phyloP scores from a whole-genome alignment of 2,329 filamentous ascomycete genomes.

The Aureobasidium musti region DNA sequence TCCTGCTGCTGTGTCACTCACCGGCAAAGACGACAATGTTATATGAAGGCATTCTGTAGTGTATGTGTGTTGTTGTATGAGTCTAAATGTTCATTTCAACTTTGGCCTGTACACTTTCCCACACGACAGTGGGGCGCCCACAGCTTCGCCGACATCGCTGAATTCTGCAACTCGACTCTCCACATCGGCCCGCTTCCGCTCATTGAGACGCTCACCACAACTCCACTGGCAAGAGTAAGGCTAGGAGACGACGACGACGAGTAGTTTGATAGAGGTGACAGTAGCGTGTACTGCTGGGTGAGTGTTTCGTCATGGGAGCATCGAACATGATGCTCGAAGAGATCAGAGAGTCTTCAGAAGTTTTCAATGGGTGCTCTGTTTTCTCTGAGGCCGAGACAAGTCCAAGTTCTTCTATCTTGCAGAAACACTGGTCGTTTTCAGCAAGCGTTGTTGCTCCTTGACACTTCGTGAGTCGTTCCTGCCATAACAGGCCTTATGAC shows the following conservation, averaged over 20 bases:
- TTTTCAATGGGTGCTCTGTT: too few species aligned
- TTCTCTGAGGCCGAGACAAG: too few species aligned
- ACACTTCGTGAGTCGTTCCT: too few species aligned
- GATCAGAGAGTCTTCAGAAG: too few species aligned
- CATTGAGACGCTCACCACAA: too few species aligned
- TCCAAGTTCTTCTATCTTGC: too few species aligned
- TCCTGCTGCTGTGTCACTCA: slow-evolving; percentile 27
- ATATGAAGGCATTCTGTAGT: slow-evolving; percentile 64
- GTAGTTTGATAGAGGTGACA: too few species aligned
- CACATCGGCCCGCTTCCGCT: slow-evolving; percentile 18
- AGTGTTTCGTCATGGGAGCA: slow-evolving; percentile 57
- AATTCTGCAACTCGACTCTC: background rate
- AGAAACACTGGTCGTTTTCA: too few species aligned
- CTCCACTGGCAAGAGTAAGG: background rate
- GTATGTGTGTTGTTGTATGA: slow-evolving; percentile 25
- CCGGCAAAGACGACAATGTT: slow-evolving; percentile 81
- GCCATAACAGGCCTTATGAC: too few species aligned
- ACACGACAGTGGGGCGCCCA: slow-evolving; percentile 17
- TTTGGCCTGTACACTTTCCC: slow-evolving; percentile 16
- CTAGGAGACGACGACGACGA: slow-evolving; percentile 33
- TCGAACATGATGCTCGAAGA: slow-evolving; percentile 59
- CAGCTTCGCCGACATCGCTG: slow-evolving; percentile 18
- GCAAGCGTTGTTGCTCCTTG: too few species aligned
- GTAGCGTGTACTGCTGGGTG: slow-evolving; percentile 52
- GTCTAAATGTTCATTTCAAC: slow-evolving; percentile 6